These are phyloP conservation scores for Hypoxylon sp. DNA, from an alignment of 2,329 filamentous ascomycete species.

Conservation along the genomic window DNA sequence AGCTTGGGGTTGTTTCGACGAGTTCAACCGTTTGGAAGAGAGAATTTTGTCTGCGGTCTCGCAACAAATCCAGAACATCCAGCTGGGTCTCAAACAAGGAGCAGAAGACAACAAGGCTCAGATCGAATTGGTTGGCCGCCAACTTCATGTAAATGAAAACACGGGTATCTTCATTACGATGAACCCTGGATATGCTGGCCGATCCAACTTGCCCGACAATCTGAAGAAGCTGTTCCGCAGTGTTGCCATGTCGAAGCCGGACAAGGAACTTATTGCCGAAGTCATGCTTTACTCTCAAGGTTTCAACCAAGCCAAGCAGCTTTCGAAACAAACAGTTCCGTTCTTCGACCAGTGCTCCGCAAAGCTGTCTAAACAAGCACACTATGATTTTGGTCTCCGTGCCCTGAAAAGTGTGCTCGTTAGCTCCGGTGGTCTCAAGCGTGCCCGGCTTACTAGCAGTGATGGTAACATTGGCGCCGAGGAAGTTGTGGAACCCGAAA, in stretches of 20 bases:
- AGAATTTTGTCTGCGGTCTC: constrained; percentile 97
- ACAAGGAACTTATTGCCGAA: constrained; percentile 99
- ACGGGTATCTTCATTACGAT: constrained; percentile 99
- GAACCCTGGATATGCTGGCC: constrained; percentile 98
- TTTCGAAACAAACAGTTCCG: constrained; percentile 95
- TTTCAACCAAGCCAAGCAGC: constrained; percentile 93
- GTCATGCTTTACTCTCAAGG: constrained; percentile 99
- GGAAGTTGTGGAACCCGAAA: constrained; percentile 89
- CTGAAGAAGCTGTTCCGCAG: constrained; percentile 99
- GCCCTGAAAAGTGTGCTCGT: constrained; percentile 98
- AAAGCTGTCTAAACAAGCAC: constrained; percentile 91
- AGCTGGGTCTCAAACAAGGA: constrained; percentile 90
- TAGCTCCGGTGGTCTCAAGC: constrained; percentile 96
- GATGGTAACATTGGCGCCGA: constrained; percentile 72
- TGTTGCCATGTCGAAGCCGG: constrained; percentile 99
- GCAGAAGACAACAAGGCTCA: constrained; percentile 85
- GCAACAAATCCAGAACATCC: constrained; percentile 99
- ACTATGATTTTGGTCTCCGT: constrained; percentile 98
- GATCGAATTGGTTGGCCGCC: constrained; percentile 94
- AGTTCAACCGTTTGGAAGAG: constrained; percentile 99
- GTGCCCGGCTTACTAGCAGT: constrained; percentile 75
- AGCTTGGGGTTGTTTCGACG: constrained; percentile 99
- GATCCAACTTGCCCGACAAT: constrained; percentile 98
- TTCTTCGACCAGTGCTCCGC: constrained; percentile 94
- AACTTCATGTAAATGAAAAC: constrained; percentile 88